A percentile compares a stretch with the other conserved stretches of the same genome.
Evolutionary conservation across 805 yeast species (phyloP).

Genomic region (Saccharomyces eubayanus): DNA sequence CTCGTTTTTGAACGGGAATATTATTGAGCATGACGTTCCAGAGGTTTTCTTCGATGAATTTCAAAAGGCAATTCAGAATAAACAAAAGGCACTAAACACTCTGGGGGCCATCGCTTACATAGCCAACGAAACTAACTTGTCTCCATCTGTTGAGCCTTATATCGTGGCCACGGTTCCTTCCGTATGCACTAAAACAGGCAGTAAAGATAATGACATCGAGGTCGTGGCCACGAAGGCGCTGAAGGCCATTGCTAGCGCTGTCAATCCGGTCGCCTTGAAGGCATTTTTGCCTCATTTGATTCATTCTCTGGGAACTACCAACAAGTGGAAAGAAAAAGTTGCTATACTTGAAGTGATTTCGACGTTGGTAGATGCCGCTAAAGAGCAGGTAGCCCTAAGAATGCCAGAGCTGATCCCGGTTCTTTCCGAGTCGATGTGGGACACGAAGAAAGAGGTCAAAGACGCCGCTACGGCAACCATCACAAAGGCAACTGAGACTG

Average conservation of each 20-base stretch:
- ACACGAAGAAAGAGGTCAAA: constrained; percentile 95
- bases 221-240: constrained; percentile 67
- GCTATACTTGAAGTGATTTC: constrained; percentile 77
- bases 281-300: constrained; percentile 72
- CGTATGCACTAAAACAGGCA: constrained; percentile 74
- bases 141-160: constrained; percentile 91
- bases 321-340: constrained; percentile 96
- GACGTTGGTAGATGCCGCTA: constrained; percentile 82
- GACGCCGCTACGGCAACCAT: constrained; percentile 89
- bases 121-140: constrained; percentile 64
- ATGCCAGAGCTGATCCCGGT: constrained; percentile 98
- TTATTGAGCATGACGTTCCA: constrained; percentile 96
- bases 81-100: constrained; percentile 73
- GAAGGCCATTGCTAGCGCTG: constrained; percentile 61
- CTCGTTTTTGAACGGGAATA: constrained; percentile 87
- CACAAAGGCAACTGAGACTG: constrained; percentile 90
- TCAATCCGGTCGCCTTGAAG: constrained; percentile 89
- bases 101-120: constrained; percentile 76
- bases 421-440: constrained; percentile 98
- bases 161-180: constrained; percentile 63
- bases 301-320: constrained; percentile 52
- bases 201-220: constrained; percentile 70
- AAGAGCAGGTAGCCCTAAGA: constrained; percentile 89
- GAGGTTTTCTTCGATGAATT: constrained; percentile 71
- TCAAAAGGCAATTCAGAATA: constrained; percentile 62